Evolutionary conservation across 2,329 filamentous ascomycete genomes (phyloP), one percentile per base, ranked within the genome.

Genomic region (Aspergillus cejpii): DNA sequence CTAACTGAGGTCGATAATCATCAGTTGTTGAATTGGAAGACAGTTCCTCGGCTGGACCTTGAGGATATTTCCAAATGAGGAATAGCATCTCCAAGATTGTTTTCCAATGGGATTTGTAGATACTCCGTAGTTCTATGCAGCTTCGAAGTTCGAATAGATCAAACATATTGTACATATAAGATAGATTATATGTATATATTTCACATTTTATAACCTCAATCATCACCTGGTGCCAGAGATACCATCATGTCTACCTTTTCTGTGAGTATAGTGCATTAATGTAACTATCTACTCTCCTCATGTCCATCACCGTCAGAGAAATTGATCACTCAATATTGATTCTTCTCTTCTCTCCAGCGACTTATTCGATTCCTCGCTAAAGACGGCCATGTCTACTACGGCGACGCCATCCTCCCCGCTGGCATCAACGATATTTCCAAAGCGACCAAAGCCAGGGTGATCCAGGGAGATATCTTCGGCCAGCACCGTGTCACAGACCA

Each of bases 361-460:
- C 80, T 89, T 29, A 72, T 89, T 54, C 81, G 85, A 42, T 89
- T 88, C 68, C 75, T 87, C 6, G 80, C 83, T 56, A 79, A 76
- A 55, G 81, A 88, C 58, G 84, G 84, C 61, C 73, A 74, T 44
- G 76, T 78, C 27, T 84, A 86, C 66, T 86, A 87, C 52, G 85
- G 85, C 54, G 83, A 89, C 67, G 84, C 85, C 48, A 79, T 88
- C 44, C 75, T 87, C 15, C 80, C 82, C 3, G 42, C 65, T 0
- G 81, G 80, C 15, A 68, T 75, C 29, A 77, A 63, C 39, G 80
- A 87, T 57, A 74, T 86, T 50, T 69, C 77, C 48, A 75, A 80
- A 66, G 74, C 77, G 1, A 78, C 71, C 39, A 73, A 77, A 55
- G 84, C 84, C 17, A 76, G 69, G 39, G 71, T 87, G 38, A 79